Evolutionary conservation across 139 green algal species (phyloP).

Genomic region (Haematococcus lacustris): DNA sequence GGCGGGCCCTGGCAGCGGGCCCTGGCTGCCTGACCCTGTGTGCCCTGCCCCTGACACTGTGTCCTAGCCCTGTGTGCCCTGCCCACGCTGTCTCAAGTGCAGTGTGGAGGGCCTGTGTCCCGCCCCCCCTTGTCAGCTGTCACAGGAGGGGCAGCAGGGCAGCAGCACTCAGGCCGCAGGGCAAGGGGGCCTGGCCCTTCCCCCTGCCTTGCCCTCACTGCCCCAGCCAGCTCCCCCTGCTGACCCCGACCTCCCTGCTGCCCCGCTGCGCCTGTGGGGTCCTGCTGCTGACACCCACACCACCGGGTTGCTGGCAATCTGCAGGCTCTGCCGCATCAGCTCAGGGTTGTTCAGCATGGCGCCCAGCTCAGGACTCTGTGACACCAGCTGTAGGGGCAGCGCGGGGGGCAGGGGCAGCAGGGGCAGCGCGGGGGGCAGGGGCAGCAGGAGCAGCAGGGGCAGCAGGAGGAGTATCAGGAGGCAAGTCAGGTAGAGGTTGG

Average conservation of each 20-base stretch:
- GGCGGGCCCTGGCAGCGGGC: no score
- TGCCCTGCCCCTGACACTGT: no score
- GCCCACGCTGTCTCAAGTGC: no score
- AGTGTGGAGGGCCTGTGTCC: no score
- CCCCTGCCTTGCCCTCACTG: no score
- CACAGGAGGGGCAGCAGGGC: background rate
- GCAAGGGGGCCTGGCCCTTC: no score
- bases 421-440: background rate
- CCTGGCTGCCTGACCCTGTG: no score
- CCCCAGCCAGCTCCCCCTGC: no score
- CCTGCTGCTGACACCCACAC: background rate
- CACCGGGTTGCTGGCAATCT: slow-evolving; percentile 77
- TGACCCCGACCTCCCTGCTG: background rate
- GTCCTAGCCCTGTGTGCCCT: no score
- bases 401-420: background rate
- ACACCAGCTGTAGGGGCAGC: slow-evolving; percentile 60
- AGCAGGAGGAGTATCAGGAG: background rate
- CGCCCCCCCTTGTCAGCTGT: background rate
- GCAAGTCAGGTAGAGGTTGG: background rate
- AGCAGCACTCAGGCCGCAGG: background rate
- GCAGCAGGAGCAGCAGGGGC: background rate
- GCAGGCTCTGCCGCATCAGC: slow-evolving; percentile 71
- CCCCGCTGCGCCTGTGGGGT: background rate
- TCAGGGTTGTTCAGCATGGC: slow-evolving; percentile 86
- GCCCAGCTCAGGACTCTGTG: slow-evolving; percentile 83